Percentiles rank a stretch among this genome's conserved stretches.
These are phyloP conservation scores for Pisolithus albus DNA, from an alignment of 768 basidiomycete genomes.

Conservation along the genomic window DNA sequence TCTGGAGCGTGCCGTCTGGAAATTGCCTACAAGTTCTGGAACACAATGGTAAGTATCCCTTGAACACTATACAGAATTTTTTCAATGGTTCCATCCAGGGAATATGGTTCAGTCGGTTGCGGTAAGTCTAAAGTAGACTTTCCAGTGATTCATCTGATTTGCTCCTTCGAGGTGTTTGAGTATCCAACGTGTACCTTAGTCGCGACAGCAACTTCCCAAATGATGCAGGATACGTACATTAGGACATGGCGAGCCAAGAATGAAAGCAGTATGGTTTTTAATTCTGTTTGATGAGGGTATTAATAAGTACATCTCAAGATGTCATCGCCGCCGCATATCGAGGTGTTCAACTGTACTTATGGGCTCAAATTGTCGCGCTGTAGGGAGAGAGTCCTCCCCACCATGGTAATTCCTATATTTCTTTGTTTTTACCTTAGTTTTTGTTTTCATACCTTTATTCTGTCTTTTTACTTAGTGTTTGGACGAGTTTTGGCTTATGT, in stretches of 20 bases:
- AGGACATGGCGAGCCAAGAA: background rate
- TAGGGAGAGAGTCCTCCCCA: too few species aligned
- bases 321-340: background rate
- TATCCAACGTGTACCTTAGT: background rate
- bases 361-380: too few species aligned
- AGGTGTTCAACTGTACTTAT: too few species aligned
- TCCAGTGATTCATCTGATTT: background rate
- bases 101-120: background rate
- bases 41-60: background rate
- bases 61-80: background rate
- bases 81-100: background rate
- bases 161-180: background rate
- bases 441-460: too few species aligned
- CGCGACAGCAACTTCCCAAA: background rate
- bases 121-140: background rate
- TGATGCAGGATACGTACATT: background rate
- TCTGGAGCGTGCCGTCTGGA: background rate
- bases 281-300: background rate
- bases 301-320: background rate
- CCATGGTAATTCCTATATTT: too few species aligned
- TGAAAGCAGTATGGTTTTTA: background rate
- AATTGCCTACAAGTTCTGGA: background rate
- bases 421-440: too few species aligned
- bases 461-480: too few species aligned
- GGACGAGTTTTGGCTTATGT: too few species aligned